Evolutionary conservation across 495 filamentous ascomycete genomes (phyloP), one percentile per base, ranked within the genome.

Genomic region (Cetradonia linearis): DNA sequence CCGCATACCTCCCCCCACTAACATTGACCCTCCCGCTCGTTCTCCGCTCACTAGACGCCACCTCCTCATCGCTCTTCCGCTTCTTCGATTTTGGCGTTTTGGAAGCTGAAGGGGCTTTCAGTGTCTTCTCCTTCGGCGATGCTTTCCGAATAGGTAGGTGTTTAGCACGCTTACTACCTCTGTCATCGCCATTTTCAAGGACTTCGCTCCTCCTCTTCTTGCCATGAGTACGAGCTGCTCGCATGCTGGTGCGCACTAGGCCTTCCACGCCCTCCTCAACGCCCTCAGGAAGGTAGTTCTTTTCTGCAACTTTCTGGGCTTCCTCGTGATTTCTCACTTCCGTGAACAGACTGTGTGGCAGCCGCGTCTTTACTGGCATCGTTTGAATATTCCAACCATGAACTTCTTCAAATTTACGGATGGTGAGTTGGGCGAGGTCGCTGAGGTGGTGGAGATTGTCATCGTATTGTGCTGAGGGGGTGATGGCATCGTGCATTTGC

Each of bases 271-370:
- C 70, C 46, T 90, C 86, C n/a, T 89, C 86, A 37, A 94, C 72
- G n/a, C 85, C 86, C 36, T 91, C 86, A 1, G 89, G 86, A 2
- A 95, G 74, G 69, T 84, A 95, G 59, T 85, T 84, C 75, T 85
- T 93, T 67, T 87, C 83, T 1, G 91, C 88, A 61, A 95, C 86
- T 60, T 85, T 79, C 65, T 92, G 87, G 4, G 91, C 90, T 61
- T 85, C 82, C 30, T 84, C 80, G 65, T 93, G 89, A 65, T 81
- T 87, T 44, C 79, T 73, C 65, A 97, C 81, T 0, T 82, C 77
- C 1, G 77, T 77, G 70, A 92, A 99, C 28, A 97, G 78, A 7
- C 84, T 84, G 34, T 78, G 76, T 1, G 93, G 91, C 52, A 96
- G 74, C 6, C 86, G 83, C 62, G 93, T 77, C 70, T 95, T 95